Evolutionary conservation across 192 early-diverging fungal genomes (phyloP).

Genomic region (Backusella circina): DNA sequence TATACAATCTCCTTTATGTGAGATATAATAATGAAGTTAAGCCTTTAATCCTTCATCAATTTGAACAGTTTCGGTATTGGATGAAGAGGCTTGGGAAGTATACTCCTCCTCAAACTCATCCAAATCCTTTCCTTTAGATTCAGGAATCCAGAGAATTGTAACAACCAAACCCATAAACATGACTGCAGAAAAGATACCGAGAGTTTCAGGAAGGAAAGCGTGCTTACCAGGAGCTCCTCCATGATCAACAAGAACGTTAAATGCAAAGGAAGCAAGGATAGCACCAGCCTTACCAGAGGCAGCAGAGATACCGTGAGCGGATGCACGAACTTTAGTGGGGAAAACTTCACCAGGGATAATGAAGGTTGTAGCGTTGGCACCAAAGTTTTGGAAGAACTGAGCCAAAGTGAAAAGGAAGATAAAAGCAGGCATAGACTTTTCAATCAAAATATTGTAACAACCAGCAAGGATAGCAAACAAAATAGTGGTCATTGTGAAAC

Average conservation of each 20-base stretch:
- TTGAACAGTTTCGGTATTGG: background rate
- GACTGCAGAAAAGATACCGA: constrained; percentile 53
- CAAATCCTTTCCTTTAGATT: constrained; percentile 68
- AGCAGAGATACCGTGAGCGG: constrained; percentile 79
- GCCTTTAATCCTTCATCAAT: background rate
- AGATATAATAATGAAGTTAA: too few relatives aligned
- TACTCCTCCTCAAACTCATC: constrained; percentile 61
- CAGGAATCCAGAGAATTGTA: constrained; percentile 62
- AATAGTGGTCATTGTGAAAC: constrained; percentile 73
- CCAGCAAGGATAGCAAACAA: constrained; percentile 68
- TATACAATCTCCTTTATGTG: background rate
- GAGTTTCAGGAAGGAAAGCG: constrained; percentile 46
- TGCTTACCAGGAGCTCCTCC: constrained; percentile 42
- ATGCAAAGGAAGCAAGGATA: constrained; percentile 63
- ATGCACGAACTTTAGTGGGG: constrained; percentile 71
- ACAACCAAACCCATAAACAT: constrained; percentile 57
- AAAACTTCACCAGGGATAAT: constrained; percentile 75
- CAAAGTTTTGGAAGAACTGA: constrained; percentile 76
- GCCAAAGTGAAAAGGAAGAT: constrained; percentile 52
- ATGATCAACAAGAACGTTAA: constrained; percentile 49
- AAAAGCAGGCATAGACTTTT: constrained; percentile 45
- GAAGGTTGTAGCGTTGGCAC: constrained; percentile 79
- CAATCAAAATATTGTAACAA: constrained; percentile 56
- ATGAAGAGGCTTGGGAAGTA: background rate
- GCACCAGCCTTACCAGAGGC: constrained; percentile 73